These are phyloP conservation scores for Globisporangium barbulae DNA, from an alignment of 352 stramenopile species.

Conservation along the genomic window DNA sequence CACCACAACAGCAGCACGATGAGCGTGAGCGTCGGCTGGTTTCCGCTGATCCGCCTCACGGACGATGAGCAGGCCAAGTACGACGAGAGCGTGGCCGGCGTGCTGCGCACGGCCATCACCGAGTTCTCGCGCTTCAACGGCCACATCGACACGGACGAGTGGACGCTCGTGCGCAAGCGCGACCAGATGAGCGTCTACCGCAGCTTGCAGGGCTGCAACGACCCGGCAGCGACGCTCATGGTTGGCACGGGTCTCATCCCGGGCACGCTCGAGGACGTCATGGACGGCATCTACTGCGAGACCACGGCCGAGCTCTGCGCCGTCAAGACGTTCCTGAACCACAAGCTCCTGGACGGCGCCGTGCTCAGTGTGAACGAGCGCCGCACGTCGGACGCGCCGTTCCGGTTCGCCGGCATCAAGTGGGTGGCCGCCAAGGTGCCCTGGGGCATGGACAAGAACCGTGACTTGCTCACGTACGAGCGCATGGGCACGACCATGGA, in stretches of 20 bases:
- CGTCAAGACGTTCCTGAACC: conserved; percentile 32
- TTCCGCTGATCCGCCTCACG: conserved; percentile 16
- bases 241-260: conserved; percentile 13
- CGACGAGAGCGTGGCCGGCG: conserved; percentile 5
- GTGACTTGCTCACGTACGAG: conserved; percentile 44
- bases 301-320: conserved; percentile 34
- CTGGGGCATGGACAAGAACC: conserved; percentile 29
- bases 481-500: conserved; percentile 51
- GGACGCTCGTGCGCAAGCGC: conserved; percentile 16
- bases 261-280: conserved; percentile 28
- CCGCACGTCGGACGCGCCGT: conserved; percentile 28
- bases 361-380: conserved; percentile 33
- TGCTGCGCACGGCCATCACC: conserved; percentile 8
- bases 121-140: conserved; percentile 18
- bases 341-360: conserved; percentile 29
- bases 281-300: conserved; percentile 44
- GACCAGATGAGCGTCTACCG: conserved; percentile 20
- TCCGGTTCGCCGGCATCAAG: conserved; percentile 48
- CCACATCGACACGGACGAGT: conserved; percentile 18
- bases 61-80: conserved; percentile 12
- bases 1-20: background rate
- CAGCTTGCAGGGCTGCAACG: background rate
- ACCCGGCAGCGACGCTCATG: conserved; percentile 14
- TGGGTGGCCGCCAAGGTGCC: conserved; percentile 31
- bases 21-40: conserved; percentile 12